Percentiles rank a stretch among this genome's conserved stretches.
Conservation (phyloP, 345 rosid genomes). For the Draba incana region DNA sequence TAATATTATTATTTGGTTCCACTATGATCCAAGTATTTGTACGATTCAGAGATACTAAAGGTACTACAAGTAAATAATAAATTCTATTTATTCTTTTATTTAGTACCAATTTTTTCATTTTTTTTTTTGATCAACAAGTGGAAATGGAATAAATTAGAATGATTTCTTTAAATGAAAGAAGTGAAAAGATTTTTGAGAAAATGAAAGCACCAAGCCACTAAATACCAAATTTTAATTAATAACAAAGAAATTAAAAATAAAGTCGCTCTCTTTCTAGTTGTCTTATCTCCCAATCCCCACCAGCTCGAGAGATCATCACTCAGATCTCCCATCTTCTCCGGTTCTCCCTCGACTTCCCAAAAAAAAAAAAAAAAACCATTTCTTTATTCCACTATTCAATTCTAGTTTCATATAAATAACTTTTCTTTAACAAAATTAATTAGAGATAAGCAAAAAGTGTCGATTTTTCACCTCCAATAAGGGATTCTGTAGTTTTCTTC, state of each 20-base stretch:
- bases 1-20: too few relatives aligned
- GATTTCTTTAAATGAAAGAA: background rate
- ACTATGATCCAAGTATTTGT: too few relatives aligned
- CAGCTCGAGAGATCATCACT: slow-evolving; percentile 37
- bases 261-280: slow-evolving; percentile 35
- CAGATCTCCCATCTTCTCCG: slow-evolving; percentile 43
- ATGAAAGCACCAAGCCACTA: slow-evolving; percentile 37
- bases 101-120: background rate
- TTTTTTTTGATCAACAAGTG: background rate
- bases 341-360: background rate
- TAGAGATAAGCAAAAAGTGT: too few relatives aligned
- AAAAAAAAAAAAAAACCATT: background rate
- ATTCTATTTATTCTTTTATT: background rate
- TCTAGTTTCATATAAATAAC: background rate
- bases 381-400: background rate
- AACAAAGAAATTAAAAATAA: slow-evolving; percentile 24
- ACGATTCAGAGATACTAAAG: too few relatives aligned
- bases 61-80: background rate
- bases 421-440: too few relatives aligned
- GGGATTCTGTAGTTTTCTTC: slow-evolving; percentile 45
- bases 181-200: slow-evolving; percentile 32
- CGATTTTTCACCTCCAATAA: slow-evolving; percentile 37
- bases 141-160: background rate
- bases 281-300: slow-evolving; percentile 29
- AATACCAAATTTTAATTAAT: slow-evolving; percentile 38